Base-by-base conservation (phyloP, 192 early-diverging fungal species). In the Dissophora ornata region DNA sequence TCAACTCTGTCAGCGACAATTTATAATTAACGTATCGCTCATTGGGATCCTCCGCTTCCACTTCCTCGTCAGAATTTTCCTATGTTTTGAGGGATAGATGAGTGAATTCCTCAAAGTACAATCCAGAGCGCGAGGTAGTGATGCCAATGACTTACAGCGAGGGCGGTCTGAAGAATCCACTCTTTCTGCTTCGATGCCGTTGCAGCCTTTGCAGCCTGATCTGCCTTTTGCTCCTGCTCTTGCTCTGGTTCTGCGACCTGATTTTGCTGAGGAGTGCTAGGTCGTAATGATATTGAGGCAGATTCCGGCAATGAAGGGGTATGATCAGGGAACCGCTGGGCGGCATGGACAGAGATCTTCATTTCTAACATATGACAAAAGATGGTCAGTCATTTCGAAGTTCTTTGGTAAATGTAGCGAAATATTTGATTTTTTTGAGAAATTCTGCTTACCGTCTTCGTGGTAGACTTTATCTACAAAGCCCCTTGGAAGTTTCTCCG, bases 391-490 rank as follows among this genome's bases (percentile, higher is more conserved):
- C n/a, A n/a, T n/a, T n/a, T n/a, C n/a, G n/a, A n/a, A n/a, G n/a
- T n/a, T n/a, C n/a, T n/a, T n/a, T n/a, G n/a, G n/a, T n/a, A n/a
- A n/a, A n/a, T n/a, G n/a, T n/a, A n/a, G n/a, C n/a, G n/a, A n/a
- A n/a, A n/a, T n/a, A n/a, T n/a, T 26, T 26, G 24, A 4, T 24
- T 6, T 16, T 30, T 1, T 12, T 18, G 24, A 11, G 13, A 33
- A 25, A 57, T 25, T 57, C 9, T 12, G 41, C 40, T 18, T 65
- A 67, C 79, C 79, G 38, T 81, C 66, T n/a, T 86, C 83, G 34
- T 80, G 71, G 52, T 79, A 87, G 13, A 78, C 46, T 22, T 84
- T 88, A 48, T 82, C 84, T 16, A 56, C 75, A 53, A 83, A 84
- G 32, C 83, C 82, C 38, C 74, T 28, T 2, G 84, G 84, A 34